Evolutionary conservation across 495 filamentous ascomycete genomes (phyloP).

Genomic region (Haplographium delicatum): DNA sequence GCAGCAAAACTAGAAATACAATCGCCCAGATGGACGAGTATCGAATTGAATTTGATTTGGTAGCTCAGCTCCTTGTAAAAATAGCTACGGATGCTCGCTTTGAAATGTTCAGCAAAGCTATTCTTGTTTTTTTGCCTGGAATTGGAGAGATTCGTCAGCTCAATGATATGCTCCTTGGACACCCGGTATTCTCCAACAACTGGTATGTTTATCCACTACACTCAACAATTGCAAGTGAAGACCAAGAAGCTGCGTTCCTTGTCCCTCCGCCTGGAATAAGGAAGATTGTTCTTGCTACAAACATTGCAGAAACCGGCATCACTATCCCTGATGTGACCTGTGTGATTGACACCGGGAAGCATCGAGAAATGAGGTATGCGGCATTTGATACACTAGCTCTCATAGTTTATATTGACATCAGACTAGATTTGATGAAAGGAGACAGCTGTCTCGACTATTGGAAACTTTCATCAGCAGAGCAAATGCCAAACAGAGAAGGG

Average conservation of each 20-base stretch:
- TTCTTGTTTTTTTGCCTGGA: slow-evolving; percentile 90
- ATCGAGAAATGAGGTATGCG: slow-evolving; percentile 74
- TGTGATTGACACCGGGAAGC: slow-evolving; percentile 90
- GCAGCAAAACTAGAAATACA: slow-evolving; percentile 63
- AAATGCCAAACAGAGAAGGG: slow-evolving; percentile 90
- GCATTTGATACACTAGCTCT: not conserved
- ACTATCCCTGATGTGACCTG: slow-evolving; percentile 96
- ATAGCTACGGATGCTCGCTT: slow-evolving; percentile 64
- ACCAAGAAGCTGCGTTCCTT: slow-evolving; percentile 86
- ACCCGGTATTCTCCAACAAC: slow-evolving; percentile 57
- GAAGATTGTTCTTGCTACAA: slow-evolving; percentile 93
- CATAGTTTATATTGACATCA: no score
- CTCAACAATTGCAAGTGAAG: slow-evolving; percentile 91
- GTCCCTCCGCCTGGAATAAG: slow-evolving; percentile 73
- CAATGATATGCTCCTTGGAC: slow-evolving; percentile 71
- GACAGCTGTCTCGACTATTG: slow-evolving; percentile 82
- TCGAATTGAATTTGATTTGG: slow-evolving; percentile 76
- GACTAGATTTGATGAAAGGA: slow-evolving; percentile 73
- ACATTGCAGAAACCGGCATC: slow-evolving; percentile 96
- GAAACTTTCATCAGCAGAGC: slow-evolving; percentile 91
- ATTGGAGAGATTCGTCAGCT: slow-evolving; percentile 87
- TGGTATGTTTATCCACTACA: slow-evolving; percentile 88
- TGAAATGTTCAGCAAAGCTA: slow-evolving; percentile 73
- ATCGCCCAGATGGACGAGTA: slow-evolving; percentile 78
- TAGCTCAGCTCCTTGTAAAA: slow-evolving; percentile 65